phyloP scores from a whole-genome alignment of 768 basidiomycete species.

The Asterophora lycoperdoides region DNA sequence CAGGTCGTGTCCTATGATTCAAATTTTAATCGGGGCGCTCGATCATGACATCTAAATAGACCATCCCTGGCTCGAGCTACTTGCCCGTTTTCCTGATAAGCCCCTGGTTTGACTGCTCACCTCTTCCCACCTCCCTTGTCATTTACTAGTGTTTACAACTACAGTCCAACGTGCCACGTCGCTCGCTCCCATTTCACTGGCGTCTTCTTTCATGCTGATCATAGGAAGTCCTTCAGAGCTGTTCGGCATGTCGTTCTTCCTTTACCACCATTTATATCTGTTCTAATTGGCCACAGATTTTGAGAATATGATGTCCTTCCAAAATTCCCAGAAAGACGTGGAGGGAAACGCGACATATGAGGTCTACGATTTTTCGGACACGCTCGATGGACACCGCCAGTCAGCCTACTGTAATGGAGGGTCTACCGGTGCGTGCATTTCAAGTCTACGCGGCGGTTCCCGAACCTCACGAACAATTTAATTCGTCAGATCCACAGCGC shows the following conservation, averaged over 20 bases:
- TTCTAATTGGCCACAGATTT: conserved; percentile 8
- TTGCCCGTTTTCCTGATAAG: conserved; percentile 29
- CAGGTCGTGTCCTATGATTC: conserved; percentile 15
- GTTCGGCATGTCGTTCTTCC: conserved; percentile 3
- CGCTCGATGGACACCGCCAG: not conserved
- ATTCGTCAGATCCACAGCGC: not conserved
- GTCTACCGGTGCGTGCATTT: not conserved
- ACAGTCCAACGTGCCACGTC: not conserved
- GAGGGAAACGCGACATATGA: conserved; percentile 5
- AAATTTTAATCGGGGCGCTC: conserved; percentile 19
- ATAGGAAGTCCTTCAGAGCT: conserved; percentile 4
- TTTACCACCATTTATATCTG: not conserved
- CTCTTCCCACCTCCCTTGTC: conserved; percentile 4
- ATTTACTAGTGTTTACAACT: not conserved
- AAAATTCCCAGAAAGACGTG: conserved; percentile 1
- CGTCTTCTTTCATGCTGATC: conserved; percentile 11
- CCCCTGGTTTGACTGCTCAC: conserved; percentile 12
- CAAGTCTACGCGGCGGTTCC: not conserved
- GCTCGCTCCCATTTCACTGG: not conserved
- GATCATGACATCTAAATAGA: conserved; percentile 26
- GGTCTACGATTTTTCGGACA: conserved; percentile 3
- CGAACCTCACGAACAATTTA: not conserved
- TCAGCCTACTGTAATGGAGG: not conserved
- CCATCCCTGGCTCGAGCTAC: conserved; percentile 25
- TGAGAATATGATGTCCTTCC: conserved; percentile 10